Base-by-base conservation (phyloP, 345 rosid genomes). In the Excoecaria agallocha region DNA sequence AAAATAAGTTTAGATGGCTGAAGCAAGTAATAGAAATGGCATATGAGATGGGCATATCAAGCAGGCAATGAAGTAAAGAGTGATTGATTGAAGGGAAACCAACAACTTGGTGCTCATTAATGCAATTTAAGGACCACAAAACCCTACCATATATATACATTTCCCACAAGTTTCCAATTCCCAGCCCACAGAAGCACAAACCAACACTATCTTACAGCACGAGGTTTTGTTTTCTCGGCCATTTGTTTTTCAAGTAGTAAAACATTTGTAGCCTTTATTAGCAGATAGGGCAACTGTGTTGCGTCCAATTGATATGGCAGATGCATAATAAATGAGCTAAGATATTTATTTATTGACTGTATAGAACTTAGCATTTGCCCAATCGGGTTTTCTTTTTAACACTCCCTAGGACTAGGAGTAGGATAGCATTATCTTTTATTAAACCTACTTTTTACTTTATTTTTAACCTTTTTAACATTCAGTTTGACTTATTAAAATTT, bases 111-210 rank as follows among this genome's bases (percentile, higher is more conserved):
- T 35, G 15, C 24, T n/a, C 35, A 57, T 71, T 15, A 71, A 71
- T 71, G 30, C 51, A 56, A 56, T 22, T 5, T 11, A 24, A 71
- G 65, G 66, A 43, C 74, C 74, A 41, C 64, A 9, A 38, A 49
- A 38, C 13, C 65, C 65, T 30, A 69, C n/a, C 5, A 3, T 24
- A 43, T 57, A 9, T 24, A 20, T 64, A 25, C 43, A 24, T 30
- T 71, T 58, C 65, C 65, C 38, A 70, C 19, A 70, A 17, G 38
- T 0, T 54, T n/a, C 24, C 6, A 6, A 10, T 60, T 54, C 30
- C 74, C 54, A 45, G 86, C 86, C 80, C 83, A 83, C 83, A 75
- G 82, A 60, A 61, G 59, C 39, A 67, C 3, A 24, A 38, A n/a
- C 70, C 64, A 72, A 22, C 66, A 1, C n/a, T n/a, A 48, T 61